A percentile compares a stretch with the other conserved stretches of the same genome.
phyloP scores from a whole-genome alignment of 1,284 basidiomycete genomes.

The Cystobasidium slooffiae region DNA sequence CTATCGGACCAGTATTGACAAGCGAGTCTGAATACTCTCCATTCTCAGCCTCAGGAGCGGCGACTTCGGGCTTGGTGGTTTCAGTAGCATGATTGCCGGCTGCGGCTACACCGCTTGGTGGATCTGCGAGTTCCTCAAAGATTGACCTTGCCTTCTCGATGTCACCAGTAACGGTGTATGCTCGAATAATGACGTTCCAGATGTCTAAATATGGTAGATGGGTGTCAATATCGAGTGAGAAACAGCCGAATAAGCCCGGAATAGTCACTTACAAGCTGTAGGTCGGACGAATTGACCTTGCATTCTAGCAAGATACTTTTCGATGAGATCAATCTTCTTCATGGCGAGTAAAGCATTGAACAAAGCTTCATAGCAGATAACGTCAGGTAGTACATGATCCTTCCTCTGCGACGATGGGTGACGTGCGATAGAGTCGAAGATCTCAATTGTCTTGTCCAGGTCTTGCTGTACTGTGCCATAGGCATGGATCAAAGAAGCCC shows the following conservation, averaged over 20 bases:
- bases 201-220: conserved; percentile 3
- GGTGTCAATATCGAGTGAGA: neutral
- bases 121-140: conserved; percentile 88
- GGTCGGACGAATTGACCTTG: conserved; percentile 70
- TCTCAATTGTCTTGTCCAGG: conserved; percentile 72
- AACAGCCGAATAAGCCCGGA: conserved; percentile 65
- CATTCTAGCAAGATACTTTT: conserved; percentile 71
- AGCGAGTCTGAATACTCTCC: conserved; percentile 49
- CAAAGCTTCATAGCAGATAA: conserved; percentile 87
- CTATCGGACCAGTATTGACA: conserved; percentile 63
- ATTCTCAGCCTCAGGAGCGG: neutral
- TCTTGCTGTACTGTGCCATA: conserved; percentile 82
- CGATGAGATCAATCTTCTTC: conserved; percentile 78
- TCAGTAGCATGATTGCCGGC: conserved; percentile 59
- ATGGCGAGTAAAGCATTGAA: conserved; percentile 84
- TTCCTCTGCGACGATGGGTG: conserved; percentile 58
- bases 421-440: conserved; percentile 76
- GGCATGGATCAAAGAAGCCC: conserved; percentile 88
- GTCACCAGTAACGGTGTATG: conserved; percentile 74
- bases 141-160: conserved; percentile 72
- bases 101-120: conserved; percentile 70
- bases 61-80: conserved; percentile 47
- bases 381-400: conserved; percentile 66
- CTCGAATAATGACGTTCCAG: conserved; percentile 55
- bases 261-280: conserved; percentile 92